Base-by-base conservation (phyloP, 352 stramenopile genomes). In the Blastocystis sp. region DNA sequence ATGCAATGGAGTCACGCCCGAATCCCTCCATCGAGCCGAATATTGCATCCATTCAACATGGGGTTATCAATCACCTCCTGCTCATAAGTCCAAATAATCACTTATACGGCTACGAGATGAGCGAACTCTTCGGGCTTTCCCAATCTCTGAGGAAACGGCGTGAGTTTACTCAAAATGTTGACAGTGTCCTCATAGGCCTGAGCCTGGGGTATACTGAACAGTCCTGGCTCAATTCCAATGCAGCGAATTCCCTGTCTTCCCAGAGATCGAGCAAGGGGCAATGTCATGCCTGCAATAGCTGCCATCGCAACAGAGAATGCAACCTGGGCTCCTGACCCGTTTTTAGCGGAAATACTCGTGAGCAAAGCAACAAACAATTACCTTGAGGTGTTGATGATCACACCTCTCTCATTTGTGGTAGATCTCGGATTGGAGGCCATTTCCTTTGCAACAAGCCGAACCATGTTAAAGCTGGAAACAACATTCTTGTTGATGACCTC, bases 331-430 rank as follows among this genome's bases (percentile, higher is more conserved):
- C 73, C 73, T 5, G 73, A 85, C 41, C 73, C 73, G 43, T 85
- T 68, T 9, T 55, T 41, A 16, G 73, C 73, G 6, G 73, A 39
- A 47, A 85, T 85, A 24, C 73, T 85, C 56, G 9, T 24, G n/a
- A 43, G 20, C 2, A 68, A 3, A 13, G 37, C 3, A n/a, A 34
- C 5, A 5, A 55, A 7, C 6, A 55, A 16, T 11, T 54, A 85
- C 73, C 73, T 85, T 43, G 73, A 85, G 0, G 73, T 85, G 73
- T 85, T 85, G 73, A 85, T 85, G 26, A 85, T 85, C 30, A 85
- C 53, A 3, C 73, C 73, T 45, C 73, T 6, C 16, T 85, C 73
- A 4, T 41, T 55, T n/a, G 26, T 53, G 20, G 39, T n/a, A n/a
- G 11, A 34, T 5, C 53, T 43, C 18, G 50, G 8, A 45, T 85